A percentile compares a stretch with the other conserved stretches of the same genome.
Evolutionary conservation across 2,329 filamentous ascomycete species (phyloP).

Genomic region (Dactylellina drechsleri): DNA sequence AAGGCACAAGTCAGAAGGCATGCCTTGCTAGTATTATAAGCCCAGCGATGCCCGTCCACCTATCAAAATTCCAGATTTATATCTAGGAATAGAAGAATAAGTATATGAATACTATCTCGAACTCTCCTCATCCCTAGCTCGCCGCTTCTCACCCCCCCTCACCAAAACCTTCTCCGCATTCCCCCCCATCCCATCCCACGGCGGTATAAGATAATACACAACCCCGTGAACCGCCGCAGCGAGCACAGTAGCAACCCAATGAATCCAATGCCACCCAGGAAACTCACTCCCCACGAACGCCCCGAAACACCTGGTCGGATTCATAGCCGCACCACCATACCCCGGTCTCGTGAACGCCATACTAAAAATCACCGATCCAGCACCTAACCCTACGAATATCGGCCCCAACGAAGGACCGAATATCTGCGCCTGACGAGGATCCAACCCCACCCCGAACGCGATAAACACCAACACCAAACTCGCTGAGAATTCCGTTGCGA

Average conservation of each 20-base stretch:
- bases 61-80: no score
- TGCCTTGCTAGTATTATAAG: no score
- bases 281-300: constrained; percentile 62
- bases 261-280: constrained; percentile 61
- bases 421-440: constrained; percentile 66
- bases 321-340: constrained; percentile 64
- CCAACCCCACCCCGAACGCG: constrained; percentile 67
- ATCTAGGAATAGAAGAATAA: no score
- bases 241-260: constrained; percentile 61
- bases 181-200: constrained; percentile 42
- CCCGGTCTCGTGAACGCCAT: constrained; percentile 62
- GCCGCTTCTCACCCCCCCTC: constrained; percentile 16
- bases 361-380: constrained; percentile 62
- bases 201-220: constrained; percentile 59
- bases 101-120: no score
- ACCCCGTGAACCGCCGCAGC: constrained; percentile 60
- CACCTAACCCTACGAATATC: constrained; percentile 64
- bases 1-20: no score
- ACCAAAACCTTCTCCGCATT: constrained; percentile 13
- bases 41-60: no score
- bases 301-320: constrained; percentile 65
- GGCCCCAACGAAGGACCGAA: constrained; percentile 67
- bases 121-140: neutral
- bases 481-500: constrained; percentile 66
- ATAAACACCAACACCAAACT: constrained; percentile 65